Conservation (phyloP, 2,329 filamentous ascomycete genomes). For the Cordyceps cicadae region DNA sequence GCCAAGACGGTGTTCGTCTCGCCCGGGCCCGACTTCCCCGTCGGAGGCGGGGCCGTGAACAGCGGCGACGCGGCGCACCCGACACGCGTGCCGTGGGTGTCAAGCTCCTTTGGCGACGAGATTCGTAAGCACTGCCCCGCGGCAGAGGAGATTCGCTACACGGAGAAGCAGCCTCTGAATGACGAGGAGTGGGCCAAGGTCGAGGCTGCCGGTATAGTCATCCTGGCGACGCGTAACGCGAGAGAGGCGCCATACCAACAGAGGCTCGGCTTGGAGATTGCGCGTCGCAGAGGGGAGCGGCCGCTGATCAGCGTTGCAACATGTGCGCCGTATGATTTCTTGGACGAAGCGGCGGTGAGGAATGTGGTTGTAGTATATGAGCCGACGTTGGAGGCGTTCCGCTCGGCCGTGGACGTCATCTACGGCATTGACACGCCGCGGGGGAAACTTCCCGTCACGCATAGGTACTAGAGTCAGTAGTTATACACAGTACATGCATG, state of each 20-base stretch:
- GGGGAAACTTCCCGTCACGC: slow-evolving; percentile 15
- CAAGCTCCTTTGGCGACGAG: slow-evolving; percentile 16
- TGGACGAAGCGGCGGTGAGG: slow-evolving; percentile 16
- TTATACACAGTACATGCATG: background rate
- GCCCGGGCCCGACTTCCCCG: slow-evolving; percentile 18
- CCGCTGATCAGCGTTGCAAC: slow-evolving; percentile 18
- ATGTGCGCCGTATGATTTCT: slow-evolving; percentile 20
- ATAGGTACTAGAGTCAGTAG: background rate
- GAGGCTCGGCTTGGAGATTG: slow-evolving; percentile 16
- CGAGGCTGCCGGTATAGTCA: slow-evolving; percentile 17
- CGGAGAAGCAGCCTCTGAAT: slow-evolving; percentile 12
- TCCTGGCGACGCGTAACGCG: slow-evolving; percentile 20
- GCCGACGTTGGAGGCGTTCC: slow-evolving; percentile 20
- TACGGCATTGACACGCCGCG: slow-evolving; percentile 15
- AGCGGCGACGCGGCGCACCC: slow-evolving; percentile 15
- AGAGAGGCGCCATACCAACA: slow-evolving; percentile 19
- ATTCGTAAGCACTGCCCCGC: slow-evolving; percentile 13
- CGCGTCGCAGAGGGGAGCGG: slow-evolving; percentile 11
- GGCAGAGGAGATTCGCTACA: slow-evolving; percentile 18
- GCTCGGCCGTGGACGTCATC: slow-evolving; percentile 16
- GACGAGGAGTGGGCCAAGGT: slow-evolving; percentile 16
- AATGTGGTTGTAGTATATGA: slow-evolving; percentile 21
- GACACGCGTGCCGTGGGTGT: slow-evolving; percentile 20
- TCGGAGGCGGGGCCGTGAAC: slow-evolving; percentile 18
- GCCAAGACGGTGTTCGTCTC: slow-evolving; percentile 19